Evolutionary conservation across 2,329 filamentous ascomycete genomes (phyloP).

Genomic region (Fusarium multiceps): DNA sequence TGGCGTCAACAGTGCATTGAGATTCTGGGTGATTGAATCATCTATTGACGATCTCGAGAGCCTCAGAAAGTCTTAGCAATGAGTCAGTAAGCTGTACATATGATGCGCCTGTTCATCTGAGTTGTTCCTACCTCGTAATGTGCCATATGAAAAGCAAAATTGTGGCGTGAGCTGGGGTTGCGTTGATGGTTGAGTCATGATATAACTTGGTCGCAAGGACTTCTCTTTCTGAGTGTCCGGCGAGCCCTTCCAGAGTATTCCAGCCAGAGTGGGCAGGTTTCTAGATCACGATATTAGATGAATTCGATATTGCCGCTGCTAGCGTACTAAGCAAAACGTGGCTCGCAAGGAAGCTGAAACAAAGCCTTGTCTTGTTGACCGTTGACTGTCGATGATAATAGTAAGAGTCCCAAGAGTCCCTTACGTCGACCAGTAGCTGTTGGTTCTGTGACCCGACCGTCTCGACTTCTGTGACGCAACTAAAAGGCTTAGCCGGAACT

Average conservation of each 20-base stretch:
- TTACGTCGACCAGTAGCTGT: background rate
- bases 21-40: conserved; percentile 91
- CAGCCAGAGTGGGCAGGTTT: conserved; percentile 57
- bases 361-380: conserved; percentile 15
- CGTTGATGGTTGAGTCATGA: conserved; percentile 59
- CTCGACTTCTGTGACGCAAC: conserved; percentile 42
- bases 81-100: conserved; percentile 17
- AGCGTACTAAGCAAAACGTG: conserved; percentile 18
- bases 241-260: conserved; percentile 61
- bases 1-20: conserved; percentile 89
- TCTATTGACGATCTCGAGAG: conserved; percentile 87
- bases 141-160: conserved; percentile 80
- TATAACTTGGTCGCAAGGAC: conserved; percentile 49
- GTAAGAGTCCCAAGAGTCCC: conserved; percentile 1
- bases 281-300: background rate
- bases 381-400: background rate
- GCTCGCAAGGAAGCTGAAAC: conserved; percentile 21
- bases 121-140: conserved; percentile 69
- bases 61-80: conserved; percentile 83
- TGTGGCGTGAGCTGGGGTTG: conserved; percentile 73
- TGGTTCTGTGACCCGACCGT: background rate
- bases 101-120: background rate
- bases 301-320: conserved; percentile 3
- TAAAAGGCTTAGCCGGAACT: conserved; percentile 20
- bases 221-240: conserved; percentile 51